Evolutionary conservation across 306 rosid species (phyloP).

Genomic region (apple (Malus domestica)): ASM211411v1 NC_041803.1:34957501-34958000

Average conservation of each 20-base stretch:
- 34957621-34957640: neutral
- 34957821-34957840: constrained; percentile 3
- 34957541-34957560: neutral
- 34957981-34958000: constrained; percentile 24
- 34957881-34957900: neutral
- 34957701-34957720: constrained; percentile 52
- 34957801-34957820: constrained; percentile 32
- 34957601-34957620: neutral
- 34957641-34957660: constrained; percentile 25
- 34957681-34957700: constrained; percentile 32
- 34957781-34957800: constrained; percentile 39
- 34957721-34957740: constrained; percentile 33
- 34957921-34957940: constrained; percentile 58
- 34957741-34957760: neutral
- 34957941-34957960: constrained; percentile 51
- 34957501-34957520: neutral
- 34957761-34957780: constrained; percentile 37
- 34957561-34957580: neutral
- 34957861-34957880: neutral
- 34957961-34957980: constrained; percentile 31
- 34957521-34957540: neutral
- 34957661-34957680: constrained; percentile 34
- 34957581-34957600: constrained; percentile 36
- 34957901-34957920: constrained; percentile 35
- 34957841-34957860: neutral